Conservation (phyloP, 352 stramenopile species). For the Globisporangium iwayamae region DNA sequence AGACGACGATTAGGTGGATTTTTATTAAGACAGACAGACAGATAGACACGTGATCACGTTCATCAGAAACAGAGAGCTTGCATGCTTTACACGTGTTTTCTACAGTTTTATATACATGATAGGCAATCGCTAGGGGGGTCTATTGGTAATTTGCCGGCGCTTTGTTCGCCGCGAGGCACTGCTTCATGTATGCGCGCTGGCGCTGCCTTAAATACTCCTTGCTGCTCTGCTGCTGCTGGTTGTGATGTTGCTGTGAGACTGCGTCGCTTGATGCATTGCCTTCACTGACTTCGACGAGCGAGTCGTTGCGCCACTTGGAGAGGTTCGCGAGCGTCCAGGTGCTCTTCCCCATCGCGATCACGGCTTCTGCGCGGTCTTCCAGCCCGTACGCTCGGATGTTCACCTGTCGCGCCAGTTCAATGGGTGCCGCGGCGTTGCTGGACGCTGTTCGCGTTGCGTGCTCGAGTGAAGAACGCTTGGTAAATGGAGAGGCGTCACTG, state of each 20-base stretch:
- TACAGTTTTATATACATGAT: background rate
- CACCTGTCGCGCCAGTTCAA: constrained; percentile 24
- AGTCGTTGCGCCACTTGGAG: constrained; percentile 61
- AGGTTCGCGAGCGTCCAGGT: constrained; percentile 62
- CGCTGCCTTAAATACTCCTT: constrained; percentile 56
- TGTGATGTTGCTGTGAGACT: background rate
- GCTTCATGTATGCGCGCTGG: constrained; percentile 69
- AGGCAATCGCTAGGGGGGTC: background rate
- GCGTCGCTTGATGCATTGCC: constrained; percentile 7
- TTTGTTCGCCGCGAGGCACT: constrained; percentile 16
- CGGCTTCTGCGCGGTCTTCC: constrained; percentile 70
- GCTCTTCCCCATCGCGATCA: constrained; percentile 45
- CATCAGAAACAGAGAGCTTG: background rate
- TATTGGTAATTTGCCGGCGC: background rate
- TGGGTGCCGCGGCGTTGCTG: background rate
- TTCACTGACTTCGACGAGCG: constrained; percentile 3
- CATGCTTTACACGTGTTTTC: background rate
- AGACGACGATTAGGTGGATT: constrained; percentile 37
- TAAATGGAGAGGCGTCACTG: background rate
- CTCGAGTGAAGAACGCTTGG: background rate
- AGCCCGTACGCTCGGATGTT: constrained; percentile 70
- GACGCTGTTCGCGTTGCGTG: background rate
- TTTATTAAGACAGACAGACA: background rate
- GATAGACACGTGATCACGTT: background rate
- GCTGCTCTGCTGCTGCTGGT: constrained; percentile 18